These are phyloP conservation scores for Globisporangium splendens DNA, from an alignment of 352 stramenopile genomes.

Conservation along the genomic window DNA sequence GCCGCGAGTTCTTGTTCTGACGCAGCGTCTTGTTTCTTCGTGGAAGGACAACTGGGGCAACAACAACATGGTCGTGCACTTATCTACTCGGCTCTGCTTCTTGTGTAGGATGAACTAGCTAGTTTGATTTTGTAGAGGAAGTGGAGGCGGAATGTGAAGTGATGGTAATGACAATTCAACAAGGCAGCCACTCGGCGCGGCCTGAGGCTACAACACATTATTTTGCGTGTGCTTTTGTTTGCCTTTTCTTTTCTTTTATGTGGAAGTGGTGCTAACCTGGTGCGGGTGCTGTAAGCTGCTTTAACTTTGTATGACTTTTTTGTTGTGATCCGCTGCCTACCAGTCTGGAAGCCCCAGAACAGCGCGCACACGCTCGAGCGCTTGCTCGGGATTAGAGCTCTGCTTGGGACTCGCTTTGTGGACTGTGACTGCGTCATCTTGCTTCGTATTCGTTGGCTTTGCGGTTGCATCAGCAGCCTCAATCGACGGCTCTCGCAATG, in stretches of 20 bases:
- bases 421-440: neutral
- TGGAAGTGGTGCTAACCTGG: neutral
- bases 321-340: neutral
- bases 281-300: too few relatives aligned
- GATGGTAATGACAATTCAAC: constrained; percentile 1
- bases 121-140: too few relatives aligned
- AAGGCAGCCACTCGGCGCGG: constrained; percentile 9
- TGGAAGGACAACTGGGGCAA: neutral
- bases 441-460: too few relatives aligned
- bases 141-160: neutral
- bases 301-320: too few relatives aligned
- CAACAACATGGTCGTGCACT: neutral
- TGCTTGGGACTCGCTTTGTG: neutral
- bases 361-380: constrained; percentile 21
- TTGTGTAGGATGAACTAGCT: neutral
- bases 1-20: neutral
- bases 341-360: constrained; percentile 22
- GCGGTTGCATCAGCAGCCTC: neutral
- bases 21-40: neutral
- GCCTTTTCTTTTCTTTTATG: neutral
- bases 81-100: neutral
- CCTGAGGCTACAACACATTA: constrained; percentile 3
- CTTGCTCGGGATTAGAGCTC: constrained; percentile 7
- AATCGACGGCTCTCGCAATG: neutral
- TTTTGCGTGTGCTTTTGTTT: neutral